Evolutionary conservation across 2,329 filamentous ascomycete species (phyloP).

Genomic region (Cercospora citrullina): DNA sequence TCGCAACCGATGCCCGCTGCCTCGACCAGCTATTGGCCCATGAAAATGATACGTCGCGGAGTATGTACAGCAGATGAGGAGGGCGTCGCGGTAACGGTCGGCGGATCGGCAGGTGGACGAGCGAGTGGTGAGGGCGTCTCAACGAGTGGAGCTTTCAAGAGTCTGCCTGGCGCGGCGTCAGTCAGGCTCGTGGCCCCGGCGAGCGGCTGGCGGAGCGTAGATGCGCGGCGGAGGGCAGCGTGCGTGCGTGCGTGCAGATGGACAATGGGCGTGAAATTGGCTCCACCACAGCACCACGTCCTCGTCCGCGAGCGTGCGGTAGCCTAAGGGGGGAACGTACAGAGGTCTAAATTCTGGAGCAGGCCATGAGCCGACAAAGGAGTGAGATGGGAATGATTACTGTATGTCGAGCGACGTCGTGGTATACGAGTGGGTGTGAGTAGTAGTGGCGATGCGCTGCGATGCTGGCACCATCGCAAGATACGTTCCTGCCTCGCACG

Average conservation of each 20-base stretch:
- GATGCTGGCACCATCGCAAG: neutral
- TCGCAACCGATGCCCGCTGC: slow-evolving; percentile 15
- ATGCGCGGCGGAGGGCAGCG: neutral
- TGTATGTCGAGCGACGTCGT: neutral
- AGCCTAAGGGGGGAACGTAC: neutral
- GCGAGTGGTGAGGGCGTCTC: neutral
- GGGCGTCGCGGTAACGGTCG: slow-evolving; percentile 9
- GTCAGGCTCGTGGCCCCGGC: neutral
- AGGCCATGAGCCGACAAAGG: neutral
- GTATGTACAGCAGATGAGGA: slow-evolving; percentile 23
- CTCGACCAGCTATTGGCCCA: slow-evolving; percentile 20
- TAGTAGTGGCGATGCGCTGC: neutral
- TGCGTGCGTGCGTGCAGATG: neutral
- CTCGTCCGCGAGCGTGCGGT: neutral
- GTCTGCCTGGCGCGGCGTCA: slow-evolving; percentile 5
- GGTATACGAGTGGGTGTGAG: neutral
- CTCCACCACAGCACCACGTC: neutral
- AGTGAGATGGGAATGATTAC: neutral
- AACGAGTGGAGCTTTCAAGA: neutral
- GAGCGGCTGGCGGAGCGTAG: neutral
- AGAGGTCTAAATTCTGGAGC: neutral
- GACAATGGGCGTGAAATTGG: neutral
- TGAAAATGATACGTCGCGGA: slow-evolving; percentile 16
- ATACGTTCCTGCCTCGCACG: neutral
- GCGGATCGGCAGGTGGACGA: neutral